Percentiles rank a stretch among this genome's conserved stretches.
phyloP scores from a whole-genome alignment of 106 monocot genomes.

The Apostasia ramifera region DNA sequence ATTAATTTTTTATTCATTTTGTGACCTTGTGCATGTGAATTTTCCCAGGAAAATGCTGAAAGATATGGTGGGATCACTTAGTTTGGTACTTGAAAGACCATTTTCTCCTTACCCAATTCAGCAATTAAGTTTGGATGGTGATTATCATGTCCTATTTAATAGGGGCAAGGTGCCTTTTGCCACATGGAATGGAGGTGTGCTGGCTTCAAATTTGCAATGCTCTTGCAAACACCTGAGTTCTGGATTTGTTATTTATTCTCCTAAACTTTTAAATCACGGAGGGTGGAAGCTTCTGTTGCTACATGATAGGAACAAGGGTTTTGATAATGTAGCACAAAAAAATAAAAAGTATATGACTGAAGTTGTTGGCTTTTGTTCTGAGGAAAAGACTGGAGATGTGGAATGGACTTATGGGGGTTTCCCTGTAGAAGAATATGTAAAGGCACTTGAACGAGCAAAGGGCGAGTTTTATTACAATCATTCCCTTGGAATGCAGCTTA shows the following conservation, averaged over 20 bases:
- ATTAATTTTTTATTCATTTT: neutral
- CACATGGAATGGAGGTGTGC: conserved; percentile 55
- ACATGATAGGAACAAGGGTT: conserved; percentile 20
- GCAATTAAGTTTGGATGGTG: conserved; percentile 45
- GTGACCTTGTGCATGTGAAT: conserved; percentile 3
- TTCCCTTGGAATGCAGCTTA: conserved; percentile 83
- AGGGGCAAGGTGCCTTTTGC: conserved; percentile 64
- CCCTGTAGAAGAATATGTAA: conserved; percentile 92
- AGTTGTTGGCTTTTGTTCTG: conserved; percentile 56
- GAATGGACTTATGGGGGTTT: conserved; percentile 78
- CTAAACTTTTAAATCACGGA: conserved; percentile 41
- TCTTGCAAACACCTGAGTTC: conserved; percentile 38
- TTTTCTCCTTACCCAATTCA: conserved; percentile 77
- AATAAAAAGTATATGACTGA: conserved; percentile 33
- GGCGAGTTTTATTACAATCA: conserved; percentile 84
- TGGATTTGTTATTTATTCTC: conserved; percentile 79
- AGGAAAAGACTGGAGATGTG: conserved; percentile 45
- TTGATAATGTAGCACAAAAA: conserved; percentile 11
- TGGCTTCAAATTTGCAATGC: conserved; percentile 32
- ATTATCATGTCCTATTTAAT: conserved; percentile 57
- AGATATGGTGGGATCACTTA: conserved; percentile 37
- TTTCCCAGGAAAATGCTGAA: conserved; percentile 50
- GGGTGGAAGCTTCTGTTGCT: conserved; percentile 65
- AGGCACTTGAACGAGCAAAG: conserved; percentile 88
- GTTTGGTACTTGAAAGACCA: conserved; percentile 83